Base-by-base conservation (phyloP, 768 basidiomycete genomes). In the Russula foetens region DNA sequence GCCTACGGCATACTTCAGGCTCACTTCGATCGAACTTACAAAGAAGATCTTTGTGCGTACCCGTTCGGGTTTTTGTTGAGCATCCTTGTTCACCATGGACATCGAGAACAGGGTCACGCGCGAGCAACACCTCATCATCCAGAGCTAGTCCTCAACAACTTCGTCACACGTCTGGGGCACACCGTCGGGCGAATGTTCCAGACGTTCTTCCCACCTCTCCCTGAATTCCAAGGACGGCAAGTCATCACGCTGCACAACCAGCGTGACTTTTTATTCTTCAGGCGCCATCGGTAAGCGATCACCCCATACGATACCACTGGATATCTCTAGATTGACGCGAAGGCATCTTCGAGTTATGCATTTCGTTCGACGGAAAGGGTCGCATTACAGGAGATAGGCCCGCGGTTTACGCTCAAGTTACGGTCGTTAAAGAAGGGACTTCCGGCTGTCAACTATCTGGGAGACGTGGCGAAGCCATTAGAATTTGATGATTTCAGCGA, bases 171-270 rank as follows among this genome's bases (percentile, higher is more conserved):
- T 15, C 84, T 99, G 21, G 97, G 97, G 44, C 91, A 97, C 69
- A 85, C 86, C 17, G 85, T 98, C 53, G 97, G 97, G 17, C 83
- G 93, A 26, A 88, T 99, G 80, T 96, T 98, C 75, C 96, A 97
- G 67, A 94, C 94, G 1, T 81, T 94, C 23, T 98, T 98, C 76
- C 97, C 97, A 19, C 93, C 91, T 7, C 76, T 96, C 63, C 93
- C 94, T 0, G 91, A 97, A 71, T 98, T 97, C 69, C 87, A 93
- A 74, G 97, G 97, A 35, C 77, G 97, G 31, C 97, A 99, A 72
- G 95, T 98, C 11, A 95, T 98, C 14, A 97, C 96, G 3, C 77
- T 98, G 21, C 97, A 98, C 70, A 98, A 98, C 69, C 94, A 97
- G 71, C 84, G 97, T 49, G 97, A 99, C 75, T 99, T 98, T 74